These are phyloP conservation scores for Tetradesmus lagerheimii DNA, from an alignment of 139 green algal species.

Conservation along the genomic window DNA sequence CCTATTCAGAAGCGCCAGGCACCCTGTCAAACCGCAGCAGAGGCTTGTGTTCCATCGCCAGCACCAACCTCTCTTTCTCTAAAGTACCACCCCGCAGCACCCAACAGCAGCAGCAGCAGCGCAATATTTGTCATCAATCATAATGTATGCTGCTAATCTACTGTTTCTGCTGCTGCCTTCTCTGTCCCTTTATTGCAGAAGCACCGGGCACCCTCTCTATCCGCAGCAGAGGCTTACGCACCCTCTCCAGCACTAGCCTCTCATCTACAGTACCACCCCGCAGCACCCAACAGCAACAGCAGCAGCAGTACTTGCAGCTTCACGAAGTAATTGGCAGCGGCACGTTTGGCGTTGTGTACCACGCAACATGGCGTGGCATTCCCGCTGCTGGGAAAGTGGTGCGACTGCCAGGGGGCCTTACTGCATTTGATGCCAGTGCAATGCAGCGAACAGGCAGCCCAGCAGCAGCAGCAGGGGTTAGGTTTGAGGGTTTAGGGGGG, in stretches of 20 bases:
- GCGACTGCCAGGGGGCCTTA: background rate
- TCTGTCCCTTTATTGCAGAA: background rate
- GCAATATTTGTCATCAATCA: too few species aligned
- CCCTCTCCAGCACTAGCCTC: background rate
- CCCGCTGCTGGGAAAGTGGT: conserved; percentile 39
- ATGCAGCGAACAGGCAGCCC: background rate
- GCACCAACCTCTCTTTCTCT: too few species aligned
- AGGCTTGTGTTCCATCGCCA: too few species aligned
- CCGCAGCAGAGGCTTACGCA: background rate
- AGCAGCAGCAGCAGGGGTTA: conserved; percentile 13
- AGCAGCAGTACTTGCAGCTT: conserved; percentile 21
- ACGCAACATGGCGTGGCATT: conserved; percentile 40
- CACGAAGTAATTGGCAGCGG: conserved; percentile 21
- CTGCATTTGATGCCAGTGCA: background rate
- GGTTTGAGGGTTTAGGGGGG: background rate
- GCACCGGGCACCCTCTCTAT: background rate
- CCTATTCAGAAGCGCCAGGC: too few species aligned
- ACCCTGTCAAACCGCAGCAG: too few species aligned
- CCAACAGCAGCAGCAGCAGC: conserved; percentile 12
- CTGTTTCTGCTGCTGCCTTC: background rate
- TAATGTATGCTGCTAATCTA: background rate
- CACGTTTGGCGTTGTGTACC: conserved; percentile 39
- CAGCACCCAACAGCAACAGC: conserved; percentile 4
- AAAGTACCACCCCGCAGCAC: background rate
- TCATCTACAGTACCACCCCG: background rate